A percentile compares a stretch with the other conserved stretches of the same genome.
Conservation (phyloP, 768 basidiomycete genomes). For the Lentinula edodes region DNA sequence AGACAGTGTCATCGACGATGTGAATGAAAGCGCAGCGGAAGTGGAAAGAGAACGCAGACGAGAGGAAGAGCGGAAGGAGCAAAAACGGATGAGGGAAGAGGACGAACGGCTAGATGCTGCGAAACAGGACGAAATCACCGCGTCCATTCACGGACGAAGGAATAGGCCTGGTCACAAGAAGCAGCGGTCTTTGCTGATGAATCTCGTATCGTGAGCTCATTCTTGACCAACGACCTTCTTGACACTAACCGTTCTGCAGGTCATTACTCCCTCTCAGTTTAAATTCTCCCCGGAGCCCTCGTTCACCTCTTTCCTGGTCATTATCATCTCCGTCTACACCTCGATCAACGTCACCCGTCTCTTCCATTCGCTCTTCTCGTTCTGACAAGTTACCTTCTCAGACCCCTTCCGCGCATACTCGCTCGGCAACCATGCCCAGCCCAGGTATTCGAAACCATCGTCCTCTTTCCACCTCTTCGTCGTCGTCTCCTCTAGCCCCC, state of each 20-base stretch:
- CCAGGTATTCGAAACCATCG: background rate
- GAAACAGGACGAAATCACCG: constrained; percentile 19
- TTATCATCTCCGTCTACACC: constrained; percentile 14
- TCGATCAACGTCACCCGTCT: constrained; percentile 22
- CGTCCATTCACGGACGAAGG: constrained; percentile 17
- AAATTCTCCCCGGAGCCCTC: constrained; percentile 1
- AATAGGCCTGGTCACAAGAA: constrained; percentile 50
- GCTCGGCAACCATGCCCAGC: constrained; percentile 9
- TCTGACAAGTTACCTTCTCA: background rate
- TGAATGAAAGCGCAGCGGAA: constrained; percentile 42
- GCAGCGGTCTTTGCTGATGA: constrained; percentile 65
- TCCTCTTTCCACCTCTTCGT: background rate
- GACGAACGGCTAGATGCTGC: constrained; percentile 26
- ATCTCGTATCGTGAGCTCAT: constrained; percentile 53
- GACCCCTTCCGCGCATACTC: constrained; percentile 8
- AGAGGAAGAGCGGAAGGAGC: constrained; percentile 8
- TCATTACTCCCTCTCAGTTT: constrained; percentile 23
- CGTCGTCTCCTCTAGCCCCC: background rate
- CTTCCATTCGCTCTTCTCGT: constrained; percentile 12
- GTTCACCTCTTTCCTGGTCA: constrained; percentile 18
- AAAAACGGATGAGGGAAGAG: constrained; percentile 6
- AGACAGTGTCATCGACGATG: constrained; percentile 45
- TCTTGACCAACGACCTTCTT: background rate
- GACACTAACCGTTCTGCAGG: background rate
- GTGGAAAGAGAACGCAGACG: constrained; percentile 28